Percentiles rank a stretch among this genome's conserved stretches.
Evolutionary conservation across 306 rosid species (phyloP).

Genomic region (Clitoria ternatea): DNA sequence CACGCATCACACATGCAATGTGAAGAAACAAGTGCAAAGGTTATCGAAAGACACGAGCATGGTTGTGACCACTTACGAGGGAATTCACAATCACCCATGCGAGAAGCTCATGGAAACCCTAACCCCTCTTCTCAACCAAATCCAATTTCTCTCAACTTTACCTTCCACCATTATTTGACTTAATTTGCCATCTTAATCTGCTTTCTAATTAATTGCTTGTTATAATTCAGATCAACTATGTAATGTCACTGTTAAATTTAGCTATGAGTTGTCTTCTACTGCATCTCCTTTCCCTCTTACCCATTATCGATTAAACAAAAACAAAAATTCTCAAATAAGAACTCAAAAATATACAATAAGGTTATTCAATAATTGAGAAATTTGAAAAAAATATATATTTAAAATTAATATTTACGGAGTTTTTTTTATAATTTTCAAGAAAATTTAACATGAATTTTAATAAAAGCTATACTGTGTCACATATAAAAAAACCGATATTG

Average conservation of each 20-base stretch:
- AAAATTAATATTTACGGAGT: too few relatives aligned
- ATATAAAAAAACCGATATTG: too few relatives aligned
- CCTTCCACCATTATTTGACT: constrained; percentile 27
- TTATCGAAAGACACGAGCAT: constrained; percentile 63
- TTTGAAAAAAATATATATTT: too few relatives aligned
- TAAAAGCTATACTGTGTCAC: too few relatives aligned
- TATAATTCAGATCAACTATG: not conserved
- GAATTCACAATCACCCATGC: constrained; percentile 73
- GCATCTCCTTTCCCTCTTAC: too few relatives aligned
- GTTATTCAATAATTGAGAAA: too few relatives aligned
- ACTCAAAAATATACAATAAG: too few relatives aligned
- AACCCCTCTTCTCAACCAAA: constrained; percentile 69
- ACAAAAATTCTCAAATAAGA: too few relatives aligned
- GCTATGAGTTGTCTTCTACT: too few relatives aligned
- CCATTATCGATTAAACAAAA: too few relatives aligned
- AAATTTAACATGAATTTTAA: too few relatives aligned
- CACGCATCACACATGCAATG: constrained; percentile 70
- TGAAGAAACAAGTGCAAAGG: constrained; percentile 81
- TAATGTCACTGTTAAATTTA: not conserved
- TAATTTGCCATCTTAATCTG: not conserved
- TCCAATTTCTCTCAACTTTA: constrained; percentile 45
- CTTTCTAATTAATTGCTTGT: not conserved
- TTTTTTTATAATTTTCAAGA: too few relatives aligned
- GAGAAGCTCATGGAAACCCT: constrained; percentile 76
- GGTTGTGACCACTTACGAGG: constrained; percentile 76